Evolutionary conservation across 768 basidiomycete species (phyloP), one percentile per base, ranked within the genome.

Genomic region (Rhodotorula paludigena): DNA sequence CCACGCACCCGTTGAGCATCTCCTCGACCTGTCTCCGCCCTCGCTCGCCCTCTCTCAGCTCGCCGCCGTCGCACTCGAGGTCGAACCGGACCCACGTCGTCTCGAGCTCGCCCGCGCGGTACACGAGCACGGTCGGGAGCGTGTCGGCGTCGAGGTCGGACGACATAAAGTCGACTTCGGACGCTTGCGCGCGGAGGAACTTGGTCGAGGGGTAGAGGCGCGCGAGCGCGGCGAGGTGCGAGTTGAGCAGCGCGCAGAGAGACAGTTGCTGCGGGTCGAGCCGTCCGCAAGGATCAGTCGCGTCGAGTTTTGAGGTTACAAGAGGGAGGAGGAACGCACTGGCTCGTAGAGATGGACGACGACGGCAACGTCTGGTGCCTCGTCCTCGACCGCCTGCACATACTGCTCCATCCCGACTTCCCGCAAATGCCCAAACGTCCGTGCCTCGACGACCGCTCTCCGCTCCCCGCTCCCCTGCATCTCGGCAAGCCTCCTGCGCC

Each of bases 91-190:
- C 67, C 53, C 75, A 66, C 11, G 62, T 71, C 36, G 63, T 54
- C 57, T 71, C 66, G 45, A 73, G 53, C 16, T 75, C 73, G 21
- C 74, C 75, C 12, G 48, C 63, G 25, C 73, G 63, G 63, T 76
- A 76, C 28, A 76, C 58, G 15, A 76, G 55, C 36, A 76, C 55
- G 28, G 75, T 76, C 25, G 75, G 75, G 8, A 76, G 63, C 2
- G 72, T 65, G 44, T 74, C 73, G 42, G 68, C 74, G 52, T 74
- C 74, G 52, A 53, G 33, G 33, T 55, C 52, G 44, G 66, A 71
- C 9, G 60, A 42, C 56, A 72, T 69, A 45, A 76, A 76, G n/a
- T 73, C 74, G 41, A 76, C 47, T n/a, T 66, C 73, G 33, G 60
- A 59, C 5, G 74, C 71, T 10, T 44, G 63, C 5, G 68, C 58